Conservation (phyloP, 1,284 basidiomycete genomes). For the Apiotrichum laibachii region DNA sequence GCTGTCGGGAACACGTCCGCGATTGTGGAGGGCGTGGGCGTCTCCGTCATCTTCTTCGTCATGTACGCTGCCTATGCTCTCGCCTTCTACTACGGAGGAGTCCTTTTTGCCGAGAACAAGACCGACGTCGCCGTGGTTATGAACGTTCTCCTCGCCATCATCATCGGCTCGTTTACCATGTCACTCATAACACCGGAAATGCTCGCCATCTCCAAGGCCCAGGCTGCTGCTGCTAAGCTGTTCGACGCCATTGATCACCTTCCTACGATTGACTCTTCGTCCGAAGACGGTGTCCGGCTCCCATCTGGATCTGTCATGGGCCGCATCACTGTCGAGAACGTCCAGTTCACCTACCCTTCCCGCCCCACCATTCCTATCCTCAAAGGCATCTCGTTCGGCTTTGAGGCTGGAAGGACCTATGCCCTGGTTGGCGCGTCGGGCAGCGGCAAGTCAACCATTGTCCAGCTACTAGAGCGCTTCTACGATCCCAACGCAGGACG, state of each 20-base stretch:
- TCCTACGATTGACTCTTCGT: constrained; percentile 74
- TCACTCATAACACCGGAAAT: constrained; percentile 66
- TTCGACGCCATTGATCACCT: constrained; percentile 83
- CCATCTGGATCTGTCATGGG: constrained; percentile 72
- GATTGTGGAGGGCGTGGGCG: constrained; percentile 63
- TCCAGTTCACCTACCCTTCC: constrained; percentile 88
- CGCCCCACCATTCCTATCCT: constrained; percentile 80
- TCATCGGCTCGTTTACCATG: constrained; percentile 85
- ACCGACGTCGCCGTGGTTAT: constrained; percentile 69
- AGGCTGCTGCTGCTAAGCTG: constrained; percentile 87
- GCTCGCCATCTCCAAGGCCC: constrained; percentile 78
- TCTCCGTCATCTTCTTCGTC: constrained; percentile 66
- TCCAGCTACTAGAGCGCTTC: constrained; percentile 79
- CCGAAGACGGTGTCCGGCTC: constrained; percentile 62
- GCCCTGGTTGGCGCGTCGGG: constrained; percentile 89
- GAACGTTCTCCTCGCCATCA: constrained; percentile 74
- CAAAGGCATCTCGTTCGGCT: constrained; percentile 58
- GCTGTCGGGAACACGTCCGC: constrained; percentile 65
- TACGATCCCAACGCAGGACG: constrained; percentile 72
- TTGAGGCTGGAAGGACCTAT: constrained; percentile 62
- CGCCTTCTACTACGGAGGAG: constrained; percentile 52
- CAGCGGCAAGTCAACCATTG: constrained; percentile 76
- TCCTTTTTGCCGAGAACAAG: constrained; percentile 45
- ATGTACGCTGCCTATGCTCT: constrained; percentile 61
- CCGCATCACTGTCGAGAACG: constrained; percentile 69